These are phyloP conservation scores for Sarocladium strictum DNA, from an alignment of 2,329 filamentous ascomycete species.

Conservation along the genomic window DNA sequence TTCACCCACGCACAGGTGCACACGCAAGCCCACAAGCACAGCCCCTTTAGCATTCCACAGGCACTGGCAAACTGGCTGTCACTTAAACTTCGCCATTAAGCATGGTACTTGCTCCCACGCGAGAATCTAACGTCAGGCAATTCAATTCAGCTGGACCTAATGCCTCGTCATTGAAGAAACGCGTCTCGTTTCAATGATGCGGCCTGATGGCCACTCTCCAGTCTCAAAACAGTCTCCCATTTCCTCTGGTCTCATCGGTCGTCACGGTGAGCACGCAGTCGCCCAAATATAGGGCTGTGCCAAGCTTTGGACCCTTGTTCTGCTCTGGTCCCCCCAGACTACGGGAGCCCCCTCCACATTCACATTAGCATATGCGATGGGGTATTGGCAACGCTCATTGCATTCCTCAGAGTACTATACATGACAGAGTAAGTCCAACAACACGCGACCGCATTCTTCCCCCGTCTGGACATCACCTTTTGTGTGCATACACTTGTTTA, in stretches of 20 bases:
- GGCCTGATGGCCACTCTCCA: background rate
- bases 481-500: no score
- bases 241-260: background rate
- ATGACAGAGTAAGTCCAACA: no score
- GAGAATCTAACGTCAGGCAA: background rate
- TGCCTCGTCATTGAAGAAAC: background rate
- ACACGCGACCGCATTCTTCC: no score
- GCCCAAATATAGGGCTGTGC: conserved; percentile 7
- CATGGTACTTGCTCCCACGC: background rate
- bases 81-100: background rate
- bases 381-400: background rate
- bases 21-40: conserved; percentile 2
- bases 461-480: no score
- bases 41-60: background rate
- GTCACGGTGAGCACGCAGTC: background rate
- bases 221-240: background rate
- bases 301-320: conserved; percentile 5
- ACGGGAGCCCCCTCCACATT: background rate
- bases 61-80: background rate
- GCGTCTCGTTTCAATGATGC: background rate
- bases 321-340: background rate
- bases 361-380: background rate
- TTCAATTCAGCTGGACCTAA: no score
- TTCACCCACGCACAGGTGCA: background rate
- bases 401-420: background rate